Conservation (phyloP, 179 eudicot species). For the Corrigiola litoralis region DNA sequence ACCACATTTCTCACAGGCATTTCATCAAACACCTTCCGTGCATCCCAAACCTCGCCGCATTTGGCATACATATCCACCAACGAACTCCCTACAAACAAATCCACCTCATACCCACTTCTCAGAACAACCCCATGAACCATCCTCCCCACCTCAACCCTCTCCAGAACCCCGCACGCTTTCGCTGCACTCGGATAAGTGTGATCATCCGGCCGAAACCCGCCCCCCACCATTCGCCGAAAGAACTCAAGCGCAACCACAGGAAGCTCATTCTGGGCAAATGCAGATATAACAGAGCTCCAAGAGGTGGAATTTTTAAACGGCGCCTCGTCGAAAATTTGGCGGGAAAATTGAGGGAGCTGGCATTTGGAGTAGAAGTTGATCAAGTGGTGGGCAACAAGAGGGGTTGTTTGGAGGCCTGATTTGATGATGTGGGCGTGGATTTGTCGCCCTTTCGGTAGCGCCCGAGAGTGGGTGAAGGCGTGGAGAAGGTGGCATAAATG, state of each 20-base stretch:
- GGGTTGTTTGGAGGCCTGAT: conserved; percentile 46
- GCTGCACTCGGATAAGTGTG: conserved; percentile 60
- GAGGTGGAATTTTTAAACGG: conserved; percentile 48
- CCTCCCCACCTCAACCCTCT: conserved; percentile 37
- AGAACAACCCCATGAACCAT: conserved; percentile 65
- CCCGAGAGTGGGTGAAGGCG: conserved; percentile 41
- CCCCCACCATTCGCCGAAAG: conserved; percentile 45
- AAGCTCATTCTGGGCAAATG: conserved; percentile 69
- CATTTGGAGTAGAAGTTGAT: conserved; percentile 77
- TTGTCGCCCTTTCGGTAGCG: conserved; percentile 49
- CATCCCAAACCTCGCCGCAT: conserved; percentile 53
- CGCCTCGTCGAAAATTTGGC: conserved; percentile 52
- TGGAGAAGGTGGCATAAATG: conserved; percentile 46
- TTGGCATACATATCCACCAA: conserved; percentile 77
- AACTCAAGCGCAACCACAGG: conserved; percentile 45
- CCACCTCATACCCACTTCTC: conserved; percentile 50
- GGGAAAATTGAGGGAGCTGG: conserved; percentile 48
- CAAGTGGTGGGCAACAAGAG: conserved; percentile 62
- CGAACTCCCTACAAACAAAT: conserved; percentile 78
- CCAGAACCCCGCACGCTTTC: conserved; percentile 50
- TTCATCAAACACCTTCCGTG: conserved; percentile 67
- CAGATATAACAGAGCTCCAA: conserved; percentile 78
- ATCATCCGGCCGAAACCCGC: conserved; percentile 51
- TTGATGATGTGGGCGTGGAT: conserved; percentile 69
- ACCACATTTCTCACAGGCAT: conserved; percentile 86